Conservation (phyloP, 345 rosid genomes). For the rapeseed (Brassica napus) region DNA sequence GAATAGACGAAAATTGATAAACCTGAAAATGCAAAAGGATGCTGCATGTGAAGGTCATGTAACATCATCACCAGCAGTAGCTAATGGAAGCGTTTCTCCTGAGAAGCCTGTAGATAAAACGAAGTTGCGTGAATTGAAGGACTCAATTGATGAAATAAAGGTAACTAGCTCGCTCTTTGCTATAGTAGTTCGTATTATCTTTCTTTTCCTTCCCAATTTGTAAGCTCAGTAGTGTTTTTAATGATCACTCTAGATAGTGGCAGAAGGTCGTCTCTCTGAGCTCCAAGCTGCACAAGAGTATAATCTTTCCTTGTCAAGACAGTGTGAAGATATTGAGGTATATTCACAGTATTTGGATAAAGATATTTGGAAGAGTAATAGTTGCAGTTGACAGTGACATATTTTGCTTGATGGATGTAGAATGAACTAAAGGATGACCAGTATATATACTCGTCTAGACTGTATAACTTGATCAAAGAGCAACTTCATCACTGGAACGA, state of each 20-base stretch:
- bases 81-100: slow-evolving; percentile 75
- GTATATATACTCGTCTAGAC: slow-evolving; percentile 63
- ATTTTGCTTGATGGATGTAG: slow-evolving; percentile 45
- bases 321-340: slow-evolving; percentile 81
- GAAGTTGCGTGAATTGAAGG: slow-evolving; percentile 71
- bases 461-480: slow-evolving; percentile 68
- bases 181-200: neutral
- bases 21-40: slow-evolving; percentile 83
- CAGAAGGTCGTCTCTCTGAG: slow-evolving; percentile 80
- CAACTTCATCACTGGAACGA: slow-evolving; percentile 78
- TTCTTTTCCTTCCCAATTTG: neutral
- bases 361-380: slow-evolving; percentile 9
- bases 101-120: slow-evolving; percentile 74
- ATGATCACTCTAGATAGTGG: slow-evolving; percentile 61
- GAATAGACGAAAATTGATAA: slow-evolving; percentile 81
- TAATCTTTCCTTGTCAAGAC: slow-evolving; percentile 63
- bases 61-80: slow-evolving; percentile 51
- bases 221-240: slow-evolving; percentile 34
- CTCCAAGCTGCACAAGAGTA: slow-evolving; percentile 72
- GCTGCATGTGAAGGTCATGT: slow-evolving; percentile 57
- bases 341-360: slow-evolving; percentile 26
- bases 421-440: slow-evolving; percentile 81
- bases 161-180: slow-evolving; percentile 37
- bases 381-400: slow-evolving; percentile 27
- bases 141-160: slow-evolving; percentile 73